Evolutionary conservation across 768 basidiomycete genomes (phyloP).

Genomic region (Myochromella boudieri): DNA sequence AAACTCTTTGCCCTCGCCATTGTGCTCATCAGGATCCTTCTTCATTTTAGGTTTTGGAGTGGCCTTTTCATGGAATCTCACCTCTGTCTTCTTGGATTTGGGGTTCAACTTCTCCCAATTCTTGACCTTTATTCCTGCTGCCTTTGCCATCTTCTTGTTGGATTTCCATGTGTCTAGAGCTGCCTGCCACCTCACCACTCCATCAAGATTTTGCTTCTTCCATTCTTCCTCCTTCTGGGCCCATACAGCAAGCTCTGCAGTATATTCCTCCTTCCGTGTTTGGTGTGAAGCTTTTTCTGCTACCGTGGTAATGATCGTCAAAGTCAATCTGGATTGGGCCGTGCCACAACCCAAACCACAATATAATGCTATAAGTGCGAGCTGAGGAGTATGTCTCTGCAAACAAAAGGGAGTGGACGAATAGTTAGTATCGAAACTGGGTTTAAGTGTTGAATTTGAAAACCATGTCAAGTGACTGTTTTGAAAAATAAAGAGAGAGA

Average conservation of each 20-base stretch:
- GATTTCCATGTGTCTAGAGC: background rate
- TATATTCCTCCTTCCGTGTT: background rate
- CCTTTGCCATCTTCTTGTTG: slow-evolving; percentile 3
- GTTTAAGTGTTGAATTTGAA: too few relatives aligned
- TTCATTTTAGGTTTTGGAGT: background rate
- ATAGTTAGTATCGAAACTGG: too few relatives aligned
- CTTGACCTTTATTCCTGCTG: slow-evolving; percentile 1
- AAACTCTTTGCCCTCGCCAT: too few relatives aligned
- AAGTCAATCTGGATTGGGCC: too few relatives aligned
- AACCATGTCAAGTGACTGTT: too few relatives aligned
- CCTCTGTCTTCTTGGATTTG: background rate
- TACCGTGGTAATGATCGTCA: too few relatives aligned
- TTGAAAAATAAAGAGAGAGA: too few relatives aligned
- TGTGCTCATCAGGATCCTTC: too few relatives aligned
- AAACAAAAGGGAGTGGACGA: too few relatives aligned
- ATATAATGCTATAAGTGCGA: too few relatives aligned
- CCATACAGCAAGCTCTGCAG: slow-evolving; percentile 3
- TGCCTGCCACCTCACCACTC: background rate
- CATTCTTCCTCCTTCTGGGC: slow-evolving; percentile 6
- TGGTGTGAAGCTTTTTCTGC: background rate
- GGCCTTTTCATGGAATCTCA: background rate
- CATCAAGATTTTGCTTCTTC: background rate
- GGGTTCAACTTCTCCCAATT: background rate
- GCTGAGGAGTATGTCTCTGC: too few relatives aligned
- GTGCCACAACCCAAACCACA: too few relatives aligned